A percentile compares a stretch with the other conserved stretches of the same genome.
These are phyloP conservation scores for Phalaenopsis aphrodite DNA, from an alignment of 106 monocot species.

Conservation along the genomic window DNA sequence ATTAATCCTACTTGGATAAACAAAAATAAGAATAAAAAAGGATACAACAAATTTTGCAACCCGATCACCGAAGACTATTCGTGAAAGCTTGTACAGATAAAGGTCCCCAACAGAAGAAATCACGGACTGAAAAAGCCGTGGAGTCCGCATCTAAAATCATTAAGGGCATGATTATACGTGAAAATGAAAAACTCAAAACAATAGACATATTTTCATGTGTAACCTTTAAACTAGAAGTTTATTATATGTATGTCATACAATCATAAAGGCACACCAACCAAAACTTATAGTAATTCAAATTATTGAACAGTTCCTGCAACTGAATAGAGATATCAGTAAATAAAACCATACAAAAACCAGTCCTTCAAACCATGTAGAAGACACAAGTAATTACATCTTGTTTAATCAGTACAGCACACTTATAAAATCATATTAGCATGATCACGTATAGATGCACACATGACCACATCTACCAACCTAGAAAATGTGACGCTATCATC, in stretches of 20 bases:
- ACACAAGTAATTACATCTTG: not conserved
- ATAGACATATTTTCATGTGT: not conserved
- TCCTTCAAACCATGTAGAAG: not conserved
- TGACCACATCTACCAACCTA: not conserved
- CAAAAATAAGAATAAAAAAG: conserved; percentile 19
- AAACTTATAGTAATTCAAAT: not conserved
- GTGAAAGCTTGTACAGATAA: conserved; percentile 78
- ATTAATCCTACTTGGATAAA: not conserved
- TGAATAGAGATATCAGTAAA: not conserved
- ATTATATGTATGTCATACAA: not conserved
- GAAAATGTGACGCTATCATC: not conserved
- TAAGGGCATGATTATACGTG: not conserved
- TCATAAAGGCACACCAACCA: not conserved
- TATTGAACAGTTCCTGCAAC: not conserved
- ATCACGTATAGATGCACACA: not conserved
- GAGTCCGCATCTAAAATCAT: conserved; percentile 54
- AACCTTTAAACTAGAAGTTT: not conserved
- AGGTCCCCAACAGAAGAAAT: conserved; percentile 88
- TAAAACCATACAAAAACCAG: not conserved
- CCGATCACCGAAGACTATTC: conserved; percentile 46
- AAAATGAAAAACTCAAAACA: not conserved
- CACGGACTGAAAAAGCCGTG: conserved; percentile 66
- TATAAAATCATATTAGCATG: not conserved
- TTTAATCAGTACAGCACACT: not conserved
- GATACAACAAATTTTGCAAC: conserved; percentile 93